These are phyloP conservation scores for Fusarium scirpi DNA, from an alignment of 2,329 filamentous ascomycete species.

Conservation along the genomic window DNA sequence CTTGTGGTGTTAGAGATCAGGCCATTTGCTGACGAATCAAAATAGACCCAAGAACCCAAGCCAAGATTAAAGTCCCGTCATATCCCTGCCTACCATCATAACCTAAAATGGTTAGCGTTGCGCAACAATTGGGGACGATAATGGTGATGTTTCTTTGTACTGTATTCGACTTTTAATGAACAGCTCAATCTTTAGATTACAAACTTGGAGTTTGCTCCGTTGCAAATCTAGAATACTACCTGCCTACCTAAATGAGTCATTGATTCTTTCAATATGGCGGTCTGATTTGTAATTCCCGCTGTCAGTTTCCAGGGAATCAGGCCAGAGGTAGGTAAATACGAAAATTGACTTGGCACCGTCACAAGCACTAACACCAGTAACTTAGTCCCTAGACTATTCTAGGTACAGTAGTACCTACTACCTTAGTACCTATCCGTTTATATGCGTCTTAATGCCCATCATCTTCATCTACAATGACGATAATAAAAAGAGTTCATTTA, in stretches of 20 bases:
- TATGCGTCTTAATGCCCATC: background rate
- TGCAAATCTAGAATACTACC: background rate
- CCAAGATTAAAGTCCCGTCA: background rate
- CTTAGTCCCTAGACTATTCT: background rate
- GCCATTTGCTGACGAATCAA: background rate
- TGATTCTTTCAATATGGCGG: conserved; percentile 15
- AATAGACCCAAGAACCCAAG: background rate
- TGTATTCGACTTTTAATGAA: background rate
- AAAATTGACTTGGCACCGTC: background rate
- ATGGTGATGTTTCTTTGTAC: background rate
- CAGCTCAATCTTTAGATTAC: background rate
- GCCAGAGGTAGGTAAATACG: background rate
- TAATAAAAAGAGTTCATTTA: background rate
- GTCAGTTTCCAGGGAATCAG: background rate
- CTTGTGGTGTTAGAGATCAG: background rate
- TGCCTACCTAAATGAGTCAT: background rate
- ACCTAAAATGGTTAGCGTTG: conserved; percentile 3
- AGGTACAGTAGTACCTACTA: too few species aligned
- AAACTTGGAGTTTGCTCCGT: background rate
- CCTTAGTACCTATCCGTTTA: background rate
- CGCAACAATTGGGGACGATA: background rate
- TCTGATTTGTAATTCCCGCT: conserved; percentile 43
- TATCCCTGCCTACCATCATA: background rate
- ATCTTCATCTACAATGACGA: background rate
- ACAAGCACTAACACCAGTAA: background rate